These are phyloP conservation scores for Chenopodium berlandieri DNA, from an alignment of 148 eudicot genomes.

Conservation along the genomic window DNA sequence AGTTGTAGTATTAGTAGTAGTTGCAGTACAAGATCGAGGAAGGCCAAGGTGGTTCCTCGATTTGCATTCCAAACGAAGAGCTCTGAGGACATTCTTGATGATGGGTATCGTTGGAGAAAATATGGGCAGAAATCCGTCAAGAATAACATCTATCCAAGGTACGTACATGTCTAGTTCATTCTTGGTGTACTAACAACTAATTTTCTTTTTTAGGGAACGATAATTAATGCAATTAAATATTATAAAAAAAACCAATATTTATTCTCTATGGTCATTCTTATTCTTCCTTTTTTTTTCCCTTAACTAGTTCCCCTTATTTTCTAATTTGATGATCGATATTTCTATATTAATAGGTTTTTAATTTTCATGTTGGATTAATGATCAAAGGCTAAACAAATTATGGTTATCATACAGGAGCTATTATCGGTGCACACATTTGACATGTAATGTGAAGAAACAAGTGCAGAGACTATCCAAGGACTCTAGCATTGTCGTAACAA, in stretches of 20 bases:
- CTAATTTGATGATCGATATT: too few species aligned
- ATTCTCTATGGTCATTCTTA: too few species aligned
- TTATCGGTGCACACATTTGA: slow-evolving; percentile 67
- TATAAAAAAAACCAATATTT: too few species aligned
- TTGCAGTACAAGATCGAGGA: slow-evolving; percentile 17
- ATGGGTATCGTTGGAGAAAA: slow-evolving; percentile 75
- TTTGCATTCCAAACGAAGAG: slow-evolving; percentile 59
- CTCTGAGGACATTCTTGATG: slow-evolving; percentile 67
- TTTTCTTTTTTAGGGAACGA: not conserved
- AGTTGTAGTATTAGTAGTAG: not conserved
- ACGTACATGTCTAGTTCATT: not conserved
- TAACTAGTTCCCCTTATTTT: too few species aligned
- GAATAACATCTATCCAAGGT: slow-evolving; percentile 59
- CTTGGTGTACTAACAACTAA: not conserved
- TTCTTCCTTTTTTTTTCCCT: too few species aligned
- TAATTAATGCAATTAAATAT: too few species aligned
- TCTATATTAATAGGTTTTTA: too few species aligned
- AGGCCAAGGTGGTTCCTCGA: slow-evolving; percentile 23
- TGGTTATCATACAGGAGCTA: slow-evolving; percentile 46
- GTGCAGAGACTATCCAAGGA: slow-evolving; percentile 64
- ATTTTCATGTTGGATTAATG: not conserved
- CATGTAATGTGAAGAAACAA: slow-evolving; percentile 84
- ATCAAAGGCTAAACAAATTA: not conserved
- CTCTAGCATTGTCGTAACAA: slow-evolving; percentile 53
- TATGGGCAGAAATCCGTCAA: slow-evolving; percentile 76